Percentiles rank a stretch among this genome's conserved stretches.
These are phyloP conservation scores for Rubus parviflorus DNA, from an alignment of 306 rosid species.

Conservation along the genomic window DNA sequence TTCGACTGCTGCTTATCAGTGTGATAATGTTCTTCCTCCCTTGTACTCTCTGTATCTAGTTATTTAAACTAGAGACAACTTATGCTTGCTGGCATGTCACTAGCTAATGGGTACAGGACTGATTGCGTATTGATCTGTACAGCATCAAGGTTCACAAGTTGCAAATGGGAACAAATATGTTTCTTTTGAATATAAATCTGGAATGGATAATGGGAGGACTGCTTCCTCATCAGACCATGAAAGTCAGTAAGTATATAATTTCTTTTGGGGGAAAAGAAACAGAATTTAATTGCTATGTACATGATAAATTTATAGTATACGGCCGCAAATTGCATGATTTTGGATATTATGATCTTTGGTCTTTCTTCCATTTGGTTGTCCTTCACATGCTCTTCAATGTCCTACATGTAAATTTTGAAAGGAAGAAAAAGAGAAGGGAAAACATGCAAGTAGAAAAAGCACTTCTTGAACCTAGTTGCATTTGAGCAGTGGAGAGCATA, in stretches of 20 bases:
- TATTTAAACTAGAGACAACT: background rate
- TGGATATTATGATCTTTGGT: background rate
- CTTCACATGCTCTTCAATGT: background rate
- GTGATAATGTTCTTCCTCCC: background rate
- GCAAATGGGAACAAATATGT: slow-evolving; percentile 88
- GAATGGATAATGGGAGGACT: slow-evolving; percentile 96
- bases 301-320: background rate
- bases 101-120: slow-evolving; percentile 19
- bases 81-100: slow-evolving; percentile 6
- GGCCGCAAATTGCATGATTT: background rate
- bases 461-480: background rate
- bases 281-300: background rate
- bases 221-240: slow-evolving; percentile 96
- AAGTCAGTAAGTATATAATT: slow-evolving; percentile 74
- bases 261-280: background rate
- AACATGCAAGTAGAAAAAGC: background rate
- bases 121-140: slow-evolving; percentile 37
- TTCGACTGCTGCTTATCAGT: background rate
- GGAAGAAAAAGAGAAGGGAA: background rate
- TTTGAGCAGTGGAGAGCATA: background rate
- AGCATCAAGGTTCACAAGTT: slow-evolving; percentile 95
- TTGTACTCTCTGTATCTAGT: background rate
- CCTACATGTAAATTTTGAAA: background rate
- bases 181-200: slow-evolving; percentile 96
- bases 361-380: background rate